These are phyloP conservation scores for Musa beccarii DNA, from an alignment of 176 grass and related monocot genomes.

Conservation along the genomic window DNA sequence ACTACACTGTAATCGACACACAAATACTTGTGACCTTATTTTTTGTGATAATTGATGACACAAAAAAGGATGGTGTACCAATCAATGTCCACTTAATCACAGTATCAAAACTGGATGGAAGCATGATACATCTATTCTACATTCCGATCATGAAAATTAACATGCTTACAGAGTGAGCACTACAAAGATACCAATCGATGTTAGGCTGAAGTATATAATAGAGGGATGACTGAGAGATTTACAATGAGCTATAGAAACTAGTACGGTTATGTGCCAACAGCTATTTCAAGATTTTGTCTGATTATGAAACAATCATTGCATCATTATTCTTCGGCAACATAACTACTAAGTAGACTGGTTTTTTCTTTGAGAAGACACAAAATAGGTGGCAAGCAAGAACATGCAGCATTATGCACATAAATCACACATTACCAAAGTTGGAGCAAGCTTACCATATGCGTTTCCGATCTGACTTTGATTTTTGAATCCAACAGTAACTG, in stretches of 20 bases:
- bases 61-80: neutral
- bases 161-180: neutral
- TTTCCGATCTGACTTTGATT: constrained; percentile 68
- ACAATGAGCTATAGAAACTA: neutral
- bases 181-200: neutral
- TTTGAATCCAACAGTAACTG: constrained; percentile 84
- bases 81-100: too few species aligned
- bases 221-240: neutral
- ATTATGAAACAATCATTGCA: neutral
- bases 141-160: neutral
- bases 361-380: neutral
- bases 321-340: neutral
- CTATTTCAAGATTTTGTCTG: neutral
- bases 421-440: neutral
- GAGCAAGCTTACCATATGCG: constrained; percentile 65
- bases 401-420: neutral
- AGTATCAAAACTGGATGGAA: neutral
- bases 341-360: neutral
- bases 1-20: too few species aligned
- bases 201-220: neutral
- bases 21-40: too few species aligned
- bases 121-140: neutral
- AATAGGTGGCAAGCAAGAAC: neutral
- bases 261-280: neutral
- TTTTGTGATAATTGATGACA: too few species aligned